phyloP scores from a whole-genome alignment of 2,329 filamentous ascomycete species.

The Tothia fuscella region DNA sequence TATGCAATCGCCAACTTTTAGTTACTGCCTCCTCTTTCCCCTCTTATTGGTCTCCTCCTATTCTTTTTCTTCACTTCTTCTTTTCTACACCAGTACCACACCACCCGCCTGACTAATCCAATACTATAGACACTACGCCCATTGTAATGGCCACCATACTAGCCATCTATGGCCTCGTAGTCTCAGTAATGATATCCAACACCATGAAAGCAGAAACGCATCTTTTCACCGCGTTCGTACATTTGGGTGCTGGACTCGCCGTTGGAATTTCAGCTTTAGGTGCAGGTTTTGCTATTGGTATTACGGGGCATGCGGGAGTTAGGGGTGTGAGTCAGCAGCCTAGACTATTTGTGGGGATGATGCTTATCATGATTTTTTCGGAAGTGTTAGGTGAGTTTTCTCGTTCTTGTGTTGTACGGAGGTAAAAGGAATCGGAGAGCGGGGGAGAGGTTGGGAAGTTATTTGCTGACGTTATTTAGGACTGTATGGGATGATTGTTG shows the following conservation, averaged over 20 bases:
- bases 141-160: conserved; percentile 6
- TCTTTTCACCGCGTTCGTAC: conserved; percentile 73
- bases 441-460: neutral
- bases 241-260: conserved; percentile 70
- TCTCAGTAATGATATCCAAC: conserved; percentile 77
- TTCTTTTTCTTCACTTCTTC: neutral
- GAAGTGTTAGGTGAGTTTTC: conserved; percentile 9
- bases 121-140: conserved; percentile 1
- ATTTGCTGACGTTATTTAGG: conserved; percentile 2
- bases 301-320: conserved; percentile 52
- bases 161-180: conserved; percentile 57
- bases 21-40: too few relatives aligned
- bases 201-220: conserved; percentile 59
- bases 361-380: conserved; percentile 8
- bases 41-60: too few relatives aligned
- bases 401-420: neutral
- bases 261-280: conserved; percentile 75
- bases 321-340: conserved; percentile 41
- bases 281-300: conserved; percentile 75
- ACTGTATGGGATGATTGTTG: conserved; percentile 9
- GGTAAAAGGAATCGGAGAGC: neutral
- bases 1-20: too few relatives aligned
- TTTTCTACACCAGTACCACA: neutral
- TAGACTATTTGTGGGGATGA: conserved; percentile 17
- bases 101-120: neutral